Evolutionary conservation across 805 yeast species (phyloP).

Genomic region (Tetrapisispora taiwanensis): DNA sequence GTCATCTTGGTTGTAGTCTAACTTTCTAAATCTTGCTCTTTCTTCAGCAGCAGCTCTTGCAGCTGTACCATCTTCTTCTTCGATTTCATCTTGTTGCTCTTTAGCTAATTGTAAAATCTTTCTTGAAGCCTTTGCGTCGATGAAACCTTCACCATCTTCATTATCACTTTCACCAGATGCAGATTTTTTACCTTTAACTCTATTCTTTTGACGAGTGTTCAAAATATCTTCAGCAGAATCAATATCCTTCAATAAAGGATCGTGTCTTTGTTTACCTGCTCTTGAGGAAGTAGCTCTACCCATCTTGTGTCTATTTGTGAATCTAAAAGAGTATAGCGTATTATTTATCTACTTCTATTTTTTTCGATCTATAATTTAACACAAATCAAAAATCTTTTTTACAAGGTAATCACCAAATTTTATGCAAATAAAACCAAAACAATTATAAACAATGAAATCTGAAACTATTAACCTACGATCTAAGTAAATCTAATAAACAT

Average conservation of each 20-base stretch:
- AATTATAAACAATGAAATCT: too few species aligned
- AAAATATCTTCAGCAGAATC: slow-evolving; percentile 66
- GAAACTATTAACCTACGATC: too few species aligned
- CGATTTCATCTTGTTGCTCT: slow-evolving; percentile 87
- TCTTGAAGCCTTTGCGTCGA: slow-evolving; percentile 76
- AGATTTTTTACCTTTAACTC: slow-evolving; percentile 26
- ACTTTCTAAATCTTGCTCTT: slow-evolving; percentile 26
- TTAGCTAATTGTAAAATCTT: slow-evolving; percentile 81
- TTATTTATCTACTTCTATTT: too few species aligned
- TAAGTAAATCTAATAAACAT: too few species aligned
- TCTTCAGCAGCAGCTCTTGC: slow-evolving; percentile 23
- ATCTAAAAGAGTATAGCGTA: too few species aligned
- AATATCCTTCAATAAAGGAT: slow-evolving; percentile 70
- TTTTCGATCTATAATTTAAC: too few species aligned
- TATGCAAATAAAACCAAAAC: too few species aligned
- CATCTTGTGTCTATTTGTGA: slow-evolving; percentile 32
- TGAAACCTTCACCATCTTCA: slow-evolving; percentile 42
- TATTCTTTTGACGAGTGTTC: slow-evolving; percentile 32
- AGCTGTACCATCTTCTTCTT: slow-evolving; percentile 46
- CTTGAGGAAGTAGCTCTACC: slow-evolving; percentile 51
- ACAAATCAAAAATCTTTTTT: too few species aligned
- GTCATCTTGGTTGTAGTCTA: slow-evolving; percentile 39
- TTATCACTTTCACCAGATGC: slow-evolving; percentile 28
- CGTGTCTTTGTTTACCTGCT: slow-evolving; percentile 56
- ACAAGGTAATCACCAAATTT: too few species aligned